Base-by-base conservation (phyloP, 169 alveolate species). In the Plasmodium gaboni region DNA sequence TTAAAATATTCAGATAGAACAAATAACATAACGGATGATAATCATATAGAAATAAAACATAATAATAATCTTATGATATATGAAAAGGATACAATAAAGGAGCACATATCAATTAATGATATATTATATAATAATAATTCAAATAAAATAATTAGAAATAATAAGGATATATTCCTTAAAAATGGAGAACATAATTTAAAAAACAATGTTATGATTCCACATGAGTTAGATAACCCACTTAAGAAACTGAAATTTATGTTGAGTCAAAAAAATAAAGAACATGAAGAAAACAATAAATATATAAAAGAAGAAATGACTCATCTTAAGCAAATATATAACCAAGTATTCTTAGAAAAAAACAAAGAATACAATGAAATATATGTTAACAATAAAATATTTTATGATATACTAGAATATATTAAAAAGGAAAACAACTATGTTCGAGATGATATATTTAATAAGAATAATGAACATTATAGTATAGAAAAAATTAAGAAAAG, bases 171-270 rank as follows among this genome's bases (percentile, higher is more conserved):
- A 32, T 6, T 8, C 9, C 7, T 32, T 32, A 32, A 32, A 5
- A 7, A 32, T 32, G 44, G 1, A 6, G 44, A 32, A 32, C 9
- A 32, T 5, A 32, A 32, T 32, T 32, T 32, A 0, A 32, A 8
- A 32, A 72, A 8, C 17, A 72, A 51, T 61, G 10, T 72, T 32
- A 32, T 32, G 3, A 32, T 32, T 4, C 55, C 71, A 42, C 48
- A 9, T 10, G n/a, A 19, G 57, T 17, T 22, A 32, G 44, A 32
- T 32, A 32, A 32, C 44, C 44, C 44, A 32, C 44, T 76, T 76
- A 17, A 76, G 15, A 76, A 76, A 44, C 46, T 76, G 46, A 76
- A 64, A 67, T n/a, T 38, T 42, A 13, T 76, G 42, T 9, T 63
- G 2, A n/a, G 2, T 5, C 57, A 48, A 48, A 76, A 48, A 26